Evolutionary conservation across 148 eudicot species (phyloP), one percentile per base, ranked within the genome.

Genomic region (Rhododendron ovatum): DNA sequence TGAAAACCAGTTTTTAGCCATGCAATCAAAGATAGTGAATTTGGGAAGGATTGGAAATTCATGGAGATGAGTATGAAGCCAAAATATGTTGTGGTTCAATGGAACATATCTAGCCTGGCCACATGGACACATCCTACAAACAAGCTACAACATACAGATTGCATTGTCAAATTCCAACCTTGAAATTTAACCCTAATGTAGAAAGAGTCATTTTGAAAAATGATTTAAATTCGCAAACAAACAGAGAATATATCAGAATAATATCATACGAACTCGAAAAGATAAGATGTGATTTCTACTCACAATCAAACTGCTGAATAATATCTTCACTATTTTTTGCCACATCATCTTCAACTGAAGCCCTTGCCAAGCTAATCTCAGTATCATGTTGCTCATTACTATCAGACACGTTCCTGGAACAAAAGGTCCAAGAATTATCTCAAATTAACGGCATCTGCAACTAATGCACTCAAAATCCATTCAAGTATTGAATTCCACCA

Each of bases 361-460:
- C 84, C 83, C 96, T 94, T 30, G 94, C 94, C 55, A 91, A 90
- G 80, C 88, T 89, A 84, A 94, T 88, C 88, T 95, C 98, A 50
- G 89, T 85, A 87, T 85, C 93, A 88, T 94, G 96, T 87, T 93
- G 95, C 67, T 87, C 95, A 88, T 91, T 94, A 84, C 87, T 86
- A 73, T 93, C 92, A 26, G 81, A 81, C 73, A 90, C 82, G 87
- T 88, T 90, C 91, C 99, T 97, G 86, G 87, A 84, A 57, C 3
- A 87, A 57, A 30, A 82, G 73, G 33, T 48, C 26, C 67, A 74
- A 50, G 30, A 71, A 63, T 50, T 15, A 45, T 80, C 50, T 33
- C 77, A 69, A 55, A 17, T 71, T 33, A 33, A 33, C 41, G 0
- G 20, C 39, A 71, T 30, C 2, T 71, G 39, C 41, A 30, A 71